A percentile compares a stretch with the other conserved stretches of the same genome.
These are phyloP conservation scores for Talaromyces nanjingensis DNA, from an alignment of 495 filamentous ascomycete genomes.

Conservation along the genomic window DNA sequence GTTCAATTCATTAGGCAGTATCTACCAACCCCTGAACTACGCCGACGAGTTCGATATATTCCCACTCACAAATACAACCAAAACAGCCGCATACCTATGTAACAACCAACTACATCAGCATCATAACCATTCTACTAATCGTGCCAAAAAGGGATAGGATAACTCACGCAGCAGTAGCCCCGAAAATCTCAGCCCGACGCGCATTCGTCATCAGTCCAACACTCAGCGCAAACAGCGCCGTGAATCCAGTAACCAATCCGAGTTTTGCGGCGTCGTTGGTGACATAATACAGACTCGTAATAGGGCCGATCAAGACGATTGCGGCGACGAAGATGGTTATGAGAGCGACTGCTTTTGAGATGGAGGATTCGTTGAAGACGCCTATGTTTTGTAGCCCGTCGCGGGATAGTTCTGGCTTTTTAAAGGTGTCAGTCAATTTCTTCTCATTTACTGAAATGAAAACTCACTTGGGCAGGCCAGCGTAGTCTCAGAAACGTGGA, in stretches of 20 bases:
- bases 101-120: not conserved
- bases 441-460: no score
- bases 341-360: not conserved
- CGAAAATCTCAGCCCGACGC: not conserved
- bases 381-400: not conserved
- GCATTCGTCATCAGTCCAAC: not conserved
- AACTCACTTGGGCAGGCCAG: not conserved
- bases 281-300: not conserved
- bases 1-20: not conserved
- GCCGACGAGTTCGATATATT: not conserved
- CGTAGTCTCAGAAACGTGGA: not conserved
- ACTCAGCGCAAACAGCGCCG: not conserved
- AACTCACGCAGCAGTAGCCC: not conserved
- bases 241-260: not conserved
- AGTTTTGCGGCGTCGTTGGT: not conserved
- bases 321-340: not conserved
- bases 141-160: no score
- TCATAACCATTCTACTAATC: no score
- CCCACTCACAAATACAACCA: not conserved
- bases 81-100: not conserved
- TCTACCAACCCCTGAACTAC: not conserved
- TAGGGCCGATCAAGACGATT: not conserved
- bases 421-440: not conserved
- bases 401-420: not conserved
- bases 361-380: not conserved